Conservation (phyloP, 768 basidiomycete genomes). For the Leucogyrophana mollusca region DNA sequence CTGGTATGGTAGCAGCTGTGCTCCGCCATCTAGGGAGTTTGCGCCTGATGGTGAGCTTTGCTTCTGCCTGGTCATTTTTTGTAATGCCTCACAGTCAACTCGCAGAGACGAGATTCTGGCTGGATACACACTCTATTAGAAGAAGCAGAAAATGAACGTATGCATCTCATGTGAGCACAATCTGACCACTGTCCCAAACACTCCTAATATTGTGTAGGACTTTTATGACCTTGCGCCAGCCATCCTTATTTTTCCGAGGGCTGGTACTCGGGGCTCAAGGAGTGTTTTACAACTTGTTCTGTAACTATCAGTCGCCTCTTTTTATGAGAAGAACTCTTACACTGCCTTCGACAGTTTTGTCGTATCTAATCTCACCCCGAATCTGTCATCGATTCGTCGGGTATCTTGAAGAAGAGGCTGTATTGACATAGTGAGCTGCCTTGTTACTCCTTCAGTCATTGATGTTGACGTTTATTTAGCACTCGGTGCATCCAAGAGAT, state of each 20-base stretch:
- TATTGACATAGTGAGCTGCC: slow-evolving; percentile 75
- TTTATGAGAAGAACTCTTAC: slow-evolving; percentile 13
- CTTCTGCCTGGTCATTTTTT: slow-evolving; percentile 9
- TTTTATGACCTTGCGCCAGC: slow-evolving; percentile 89
- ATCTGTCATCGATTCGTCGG: slow-evolving; percentile 91
- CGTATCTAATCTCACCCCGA: slow-evolving; percentile 74
- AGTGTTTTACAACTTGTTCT: slow-evolving; percentile 86
- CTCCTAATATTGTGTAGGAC: slow-evolving; percentile 55
- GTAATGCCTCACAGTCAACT: slow-evolving; percentile 6
- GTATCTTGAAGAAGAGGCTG: slow-evolving; percentile 93
- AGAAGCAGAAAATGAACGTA: slow-evolving; percentile 96
- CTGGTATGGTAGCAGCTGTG: slow-evolving; percentile 92
- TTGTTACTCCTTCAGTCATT: slow-evolving; percentile 12
- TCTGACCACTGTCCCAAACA: slow-evolving; percentile 4
- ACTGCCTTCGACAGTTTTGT: slow-evolving; percentile 49
- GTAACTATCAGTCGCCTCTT: slow-evolving; percentile 38
- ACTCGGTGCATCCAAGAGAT: slow-evolving; percentile 84
- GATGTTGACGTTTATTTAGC: slow-evolving; percentile 34
- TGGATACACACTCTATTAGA: slow-evolving; percentile 94
- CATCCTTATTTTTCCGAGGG: slow-evolving; percentile 76
- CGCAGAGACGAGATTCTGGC: slow-evolving; percentile 52
- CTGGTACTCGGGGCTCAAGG: slow-evolving; percentile 91
- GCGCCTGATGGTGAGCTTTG: slow-evolving; percentile 70
- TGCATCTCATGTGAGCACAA: slow-evolving; percentile 79
- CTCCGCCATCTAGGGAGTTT: slow-evolving; percentile 87